Base-by-base conservation (phyloP, 768 basidiomycete species). In the Grammothele lineata region DNA sequence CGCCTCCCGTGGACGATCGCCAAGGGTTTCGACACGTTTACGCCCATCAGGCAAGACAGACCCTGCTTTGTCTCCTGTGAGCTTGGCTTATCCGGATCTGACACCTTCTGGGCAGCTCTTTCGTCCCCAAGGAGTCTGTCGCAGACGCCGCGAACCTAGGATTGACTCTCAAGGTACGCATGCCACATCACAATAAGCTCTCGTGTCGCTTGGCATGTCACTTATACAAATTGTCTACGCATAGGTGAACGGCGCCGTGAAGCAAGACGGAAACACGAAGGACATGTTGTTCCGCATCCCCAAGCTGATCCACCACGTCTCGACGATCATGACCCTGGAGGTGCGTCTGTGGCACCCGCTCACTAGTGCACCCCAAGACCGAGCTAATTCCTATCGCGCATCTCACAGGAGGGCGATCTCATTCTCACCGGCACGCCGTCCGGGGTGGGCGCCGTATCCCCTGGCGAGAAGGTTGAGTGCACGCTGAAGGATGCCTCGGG, bases 1-100 rank as follows among this genome's bases (percentile, higher is more conserved):
- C 92, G 96, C 9, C 75, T 98, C n/a, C 96, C 96, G 1, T 99
- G 96, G 96, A 83, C 85, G n/a, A 77, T 93, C 10, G 90, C 85
- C 2, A 98, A 99, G 66, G 95, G 95, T 2, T 96, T 97, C 56
- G 95, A 99, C 64, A 94, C 92, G 0, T 98, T 94, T 69, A 92
- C 89, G 4, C 93, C 93, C 2, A 77, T 95, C 53, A 85, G 92
- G 92, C 90, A 59, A 34, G 66, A 33, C 8, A 65, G 61, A 32
- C 14, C 12, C 14, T 14, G 27, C 27, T 30, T 30, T 22, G 10
- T 58, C 51, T 43, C 34, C n/a, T 10, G 30, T 27, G 19, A 47
- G 19, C 32, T 18, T 19, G 19, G 21, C 14, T 27, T 42, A 26
- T n/a, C n/a, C n/a, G n/a, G n/a, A n/a, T 30, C 27, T 30, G 27